Conservation (phyloP, 192 early-diverging fungal species). For the Coemansia interrupta region DNA sequence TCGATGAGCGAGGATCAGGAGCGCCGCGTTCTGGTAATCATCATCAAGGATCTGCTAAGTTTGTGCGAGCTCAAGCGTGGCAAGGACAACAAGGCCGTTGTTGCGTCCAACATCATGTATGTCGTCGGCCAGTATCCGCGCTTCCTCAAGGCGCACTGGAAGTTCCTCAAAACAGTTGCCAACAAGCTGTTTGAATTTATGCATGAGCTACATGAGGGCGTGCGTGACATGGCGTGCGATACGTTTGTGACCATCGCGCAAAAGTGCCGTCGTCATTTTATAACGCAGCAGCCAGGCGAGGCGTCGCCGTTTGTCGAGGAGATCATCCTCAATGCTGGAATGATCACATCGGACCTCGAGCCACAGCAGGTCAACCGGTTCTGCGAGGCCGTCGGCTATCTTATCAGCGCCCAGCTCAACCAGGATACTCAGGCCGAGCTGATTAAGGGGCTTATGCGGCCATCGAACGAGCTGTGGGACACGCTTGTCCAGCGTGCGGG, state of each 20-base stretch:
- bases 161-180: conserved; percentile 99
- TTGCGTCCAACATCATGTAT: conserved; percentile 99
- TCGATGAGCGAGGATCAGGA: conserved; percentile 96
- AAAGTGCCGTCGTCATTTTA: conserved; percentile 96
- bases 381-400: conserved; percentile 97
- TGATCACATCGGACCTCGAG: conserved; percentile 84
- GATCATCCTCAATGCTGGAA: conserved; percentile 75
- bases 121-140: conserved; percentile 99
- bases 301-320: conserved; percentile 92
- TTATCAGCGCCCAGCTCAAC: conserved; percentile 92
- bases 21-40: conserved; percentile 94
- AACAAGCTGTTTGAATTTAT: conserved; percentile 99
- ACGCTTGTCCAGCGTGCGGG: conserved; percentile 71
- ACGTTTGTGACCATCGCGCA: conserved; percentile 99
- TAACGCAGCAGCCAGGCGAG: conserved; percentile 88
- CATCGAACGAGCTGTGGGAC: conserved; percentile 88
- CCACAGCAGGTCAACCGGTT: conserved; percentile 96
- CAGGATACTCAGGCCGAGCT: conserved; percentile 74
- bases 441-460: conserved; percentile 83
- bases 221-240: conserved; percentile 99
- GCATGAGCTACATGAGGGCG: conserved; percentile 99
- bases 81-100: conserved; percentile 99
- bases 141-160: conserved; percentile 99
- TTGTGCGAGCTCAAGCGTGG: conserved; percentile 96
- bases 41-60: conserved; percentile 96